These are phyloP conservation scores for Balakata baccata DNA, from an alignment of 345 rosid genomes.

Conservation along the genomic window DNA sequence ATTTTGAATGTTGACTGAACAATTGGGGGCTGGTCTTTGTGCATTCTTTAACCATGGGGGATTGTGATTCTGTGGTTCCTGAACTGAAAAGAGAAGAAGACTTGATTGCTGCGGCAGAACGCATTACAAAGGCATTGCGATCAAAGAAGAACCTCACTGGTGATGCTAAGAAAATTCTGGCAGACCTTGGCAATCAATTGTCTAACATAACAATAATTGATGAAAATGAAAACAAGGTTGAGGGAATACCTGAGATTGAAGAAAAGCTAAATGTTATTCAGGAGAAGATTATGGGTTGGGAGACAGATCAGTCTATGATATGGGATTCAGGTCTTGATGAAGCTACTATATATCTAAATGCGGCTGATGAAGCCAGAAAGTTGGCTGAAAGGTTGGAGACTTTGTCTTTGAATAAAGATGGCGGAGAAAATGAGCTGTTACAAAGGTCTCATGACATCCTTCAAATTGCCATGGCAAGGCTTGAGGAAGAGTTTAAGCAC, in stretches of 20 bases:
- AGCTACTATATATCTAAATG: constrained; percentile 48
- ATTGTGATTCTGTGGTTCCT: constrained; percentile 25
- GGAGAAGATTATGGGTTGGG: constrained; percentile 66
- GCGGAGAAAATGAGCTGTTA: constrained; percentile 39
- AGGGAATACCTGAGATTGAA: constrained; percentile 41
- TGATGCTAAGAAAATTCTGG: constrained; percentile 55
- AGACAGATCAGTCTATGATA: constrained; percentile 68
- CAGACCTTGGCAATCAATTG: constrained; percentile 54
- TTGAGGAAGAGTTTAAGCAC: constrained; percentile 78
- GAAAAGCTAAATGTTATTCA: constrained; percentile 45
- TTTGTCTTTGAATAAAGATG: constrained; percentile 24
- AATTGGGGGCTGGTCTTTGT: background rate
- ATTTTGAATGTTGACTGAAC: background rate
- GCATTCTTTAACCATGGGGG: constrained; percentile 45
- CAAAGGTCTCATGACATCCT: constrained; percentile 70
- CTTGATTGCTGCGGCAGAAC: constrained; percentile 63
- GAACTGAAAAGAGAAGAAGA: constrained; percentile 52
- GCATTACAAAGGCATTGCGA: constrained; percentile 49
- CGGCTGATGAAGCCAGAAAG: constrained; percentile 48
- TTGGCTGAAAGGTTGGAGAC: constrained; percentile 56
- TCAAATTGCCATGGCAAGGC: constrained; percentile 79
- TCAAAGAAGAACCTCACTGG: constrained; percentile 56
- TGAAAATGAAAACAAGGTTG: constrained; percentile 19
- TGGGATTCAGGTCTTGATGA: constrained; percentile 63
- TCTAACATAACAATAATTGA: constrained; percentile 38